Evolutionary conservation across 495 filamentous ascomycete species (phyloP), one percentile per base, ranked within the genome.

Genomic region (Friedmanniomyces simplex): DNA sequence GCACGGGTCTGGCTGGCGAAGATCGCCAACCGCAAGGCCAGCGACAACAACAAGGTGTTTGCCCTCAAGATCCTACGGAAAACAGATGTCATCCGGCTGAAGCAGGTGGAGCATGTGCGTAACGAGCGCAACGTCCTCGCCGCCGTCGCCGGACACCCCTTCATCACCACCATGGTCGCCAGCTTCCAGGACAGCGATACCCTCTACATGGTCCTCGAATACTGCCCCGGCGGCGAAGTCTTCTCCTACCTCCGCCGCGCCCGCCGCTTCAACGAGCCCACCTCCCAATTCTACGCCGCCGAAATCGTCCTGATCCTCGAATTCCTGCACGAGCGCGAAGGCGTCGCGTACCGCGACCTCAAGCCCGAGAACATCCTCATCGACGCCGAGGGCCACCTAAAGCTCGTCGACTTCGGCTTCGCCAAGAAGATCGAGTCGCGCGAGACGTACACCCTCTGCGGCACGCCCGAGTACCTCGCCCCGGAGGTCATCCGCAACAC

Each of bases 341-440:
- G 89, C 7, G 83, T 98, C 41, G 93, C 93, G 39, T 97, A 96
- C 68, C 85, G 93, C 20, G 93, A 98, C 66, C 71, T 98, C 65
- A 97, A 98, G 70, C 93, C 93, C 1, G 93, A 98, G 70, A 98
- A 98, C 66, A 85, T 98, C 47, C 76, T 97, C 21, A 76, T 97
- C 22, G 93, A 96, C 70, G 87, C 81, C 16, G 82, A 95, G 34
- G 93, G 93, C 5, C 93, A 98, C 71, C 81, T 98, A 67, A 95
- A 93, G 71, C 77, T 97, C 36, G 91, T 97, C n/a, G 93, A 98
- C 71, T 98, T 98, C 72, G 93, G 93, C 0, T 97, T 98, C 67
- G 93, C 93, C 28, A 97, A 97, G 75, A 77, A 84, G 62, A 68
- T 90, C 24, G 82, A 81, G 28, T 72, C 77, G 59, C 71, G 81